A percentile compares a stretch with the other conserved stretches of the same genome.
Evolutionary conservation across 1,284 basidiomycete genomes (phyloP).

Genomic region (Ustanciosporium gigantosporum): DNA sequence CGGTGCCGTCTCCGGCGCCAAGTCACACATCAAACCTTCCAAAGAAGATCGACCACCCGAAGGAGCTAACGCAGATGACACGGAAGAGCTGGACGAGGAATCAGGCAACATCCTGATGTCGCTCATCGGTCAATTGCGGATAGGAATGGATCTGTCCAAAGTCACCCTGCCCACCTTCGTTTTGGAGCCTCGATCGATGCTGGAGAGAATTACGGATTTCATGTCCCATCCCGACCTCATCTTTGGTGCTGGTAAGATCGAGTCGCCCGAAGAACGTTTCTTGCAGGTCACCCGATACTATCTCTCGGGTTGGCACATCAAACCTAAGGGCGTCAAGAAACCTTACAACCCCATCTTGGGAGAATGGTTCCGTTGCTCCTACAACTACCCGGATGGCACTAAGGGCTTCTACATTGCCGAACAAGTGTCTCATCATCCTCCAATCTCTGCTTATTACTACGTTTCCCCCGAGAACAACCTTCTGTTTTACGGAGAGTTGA

Average conservation of each 20-base stretch:
- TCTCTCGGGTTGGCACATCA: constrained; percentile 99
- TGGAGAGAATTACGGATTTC: constrained; percentile 73
- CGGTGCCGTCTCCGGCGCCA: constrained; percentile 47
- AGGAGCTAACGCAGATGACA: constrained; percentile 58
- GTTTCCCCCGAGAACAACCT: constrained; percentile 83
- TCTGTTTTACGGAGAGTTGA: constrained; percentile 85
- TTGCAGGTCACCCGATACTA: constrained; percentile 90
- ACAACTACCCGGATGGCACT: constrained; percentile 87
- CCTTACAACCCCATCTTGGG: constrained; percentile 97
- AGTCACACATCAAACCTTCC: constrained; percentile 38
- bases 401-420: constrained; percentile 96
- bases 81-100: constrained; percentile 63
- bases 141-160: constrained; percentile 91
- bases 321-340: constrained; percentile 99
- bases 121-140: constrained; percentile 82
- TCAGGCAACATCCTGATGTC: constrained; percentile 62
- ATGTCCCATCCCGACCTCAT: constrained; percentile 98
- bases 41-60: constrained; percentile 57
- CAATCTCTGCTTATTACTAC: constrained; percentile 95
- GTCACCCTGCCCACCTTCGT: constrained; percentile 69
- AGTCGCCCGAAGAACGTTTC: constrained; percentile 86
- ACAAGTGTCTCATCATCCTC: constrained; percentile 87
- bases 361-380: constrained; percentile 95
- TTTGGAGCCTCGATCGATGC: constrained; percentile 59
- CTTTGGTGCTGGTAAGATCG: constrained; percentile 79